A percentile compares a stretch with the other conserved stretches of the same genome.
These are phyloP conservation scores for Cytospora schulzeri DNA, from an alignment of 2,329 filamentous ascomycete species.

Conservation along the genomic window DNA sequence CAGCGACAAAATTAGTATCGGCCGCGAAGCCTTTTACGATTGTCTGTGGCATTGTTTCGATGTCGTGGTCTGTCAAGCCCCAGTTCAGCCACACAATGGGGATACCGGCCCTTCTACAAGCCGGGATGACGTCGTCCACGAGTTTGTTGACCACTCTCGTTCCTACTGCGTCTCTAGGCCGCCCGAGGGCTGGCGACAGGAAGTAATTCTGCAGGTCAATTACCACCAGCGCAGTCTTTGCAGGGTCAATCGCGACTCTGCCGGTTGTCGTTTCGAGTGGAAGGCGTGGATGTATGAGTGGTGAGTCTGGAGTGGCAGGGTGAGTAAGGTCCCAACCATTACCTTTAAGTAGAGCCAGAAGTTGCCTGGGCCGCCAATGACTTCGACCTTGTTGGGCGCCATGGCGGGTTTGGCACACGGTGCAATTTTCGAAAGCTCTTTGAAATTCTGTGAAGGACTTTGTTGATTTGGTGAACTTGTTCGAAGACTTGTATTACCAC, in stretches of 20 bases:
- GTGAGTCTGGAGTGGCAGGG: background rate
- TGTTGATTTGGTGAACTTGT: too few relatives aligned
- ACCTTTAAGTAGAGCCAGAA: constrained; percentile 9
- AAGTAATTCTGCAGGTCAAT: constrained; percentile 28
- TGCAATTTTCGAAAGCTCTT: background rate
- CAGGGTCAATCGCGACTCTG: constrained; percentile 10
- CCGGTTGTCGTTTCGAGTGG: constrained; percentile 18
- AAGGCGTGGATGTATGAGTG: constrained; percentile 5
- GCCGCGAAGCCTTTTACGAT: constrained; percentile 7
- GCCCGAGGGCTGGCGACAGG: constrained; percentile 23
- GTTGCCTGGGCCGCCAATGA: background rate
- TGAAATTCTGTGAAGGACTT: too few relatives aligned
- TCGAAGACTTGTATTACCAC: too few relatives aligned
- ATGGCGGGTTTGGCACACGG: background rate
- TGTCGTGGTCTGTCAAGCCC: constrained; percentile 19
- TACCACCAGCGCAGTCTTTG: constrained; percentile 24
- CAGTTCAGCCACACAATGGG: constrained; percentile 16
- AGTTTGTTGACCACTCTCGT: constrained; percentile 17
- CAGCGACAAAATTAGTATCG: constrained; percentile 4
- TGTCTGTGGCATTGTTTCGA: constrained; percentile 13
- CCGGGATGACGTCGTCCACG: constrained; percentile 13
- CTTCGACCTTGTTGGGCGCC: background rate
- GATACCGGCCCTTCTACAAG: constrained; percentile 22
- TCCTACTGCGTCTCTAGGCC: constrained; percentile 13
- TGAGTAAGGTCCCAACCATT: constrained; percentile 24